These are phyloP conservation scores for Shiraia bambusicola DNA, from an alignment of 2,329 filamentous ascomycete genomes.

Conservation along the genomic window DNA sequence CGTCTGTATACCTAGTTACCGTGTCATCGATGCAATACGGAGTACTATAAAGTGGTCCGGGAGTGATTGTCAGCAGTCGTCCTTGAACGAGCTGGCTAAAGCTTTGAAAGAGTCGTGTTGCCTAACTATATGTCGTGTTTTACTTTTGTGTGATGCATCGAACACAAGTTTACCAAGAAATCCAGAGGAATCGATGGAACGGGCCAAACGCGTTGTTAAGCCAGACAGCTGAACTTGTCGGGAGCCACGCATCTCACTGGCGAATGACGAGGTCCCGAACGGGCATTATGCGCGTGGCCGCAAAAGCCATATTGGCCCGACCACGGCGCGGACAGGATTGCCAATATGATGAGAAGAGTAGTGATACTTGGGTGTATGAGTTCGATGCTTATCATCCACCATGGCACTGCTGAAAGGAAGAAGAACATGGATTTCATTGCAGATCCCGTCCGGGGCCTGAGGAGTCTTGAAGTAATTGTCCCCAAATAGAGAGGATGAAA, in stretches of 20 bases:
- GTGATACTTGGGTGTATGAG: conserved; percentile 1
- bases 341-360: not conserved
- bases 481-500: too few relatives aligned
- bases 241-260: conserved; percentile 40
- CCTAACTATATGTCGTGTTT: too few relatives aligned
- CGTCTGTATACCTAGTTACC: too few relatives aligned
- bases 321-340: not conserved
- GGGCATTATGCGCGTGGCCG: conserved; percentile 47
- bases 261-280: conserved; percentile 36
- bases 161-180: too few relatives aligned
- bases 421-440: not conserved
- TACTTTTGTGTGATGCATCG: too few relatives aligned
- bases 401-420: not conserved
- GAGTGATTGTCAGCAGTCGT: too few relatives aligned
- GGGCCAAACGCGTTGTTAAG: conserved; percentile 53
- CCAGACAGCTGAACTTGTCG: conserved; percentile 49
- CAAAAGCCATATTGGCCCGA: conserved; percentile 41
- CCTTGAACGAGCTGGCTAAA: too few relatives aligned
- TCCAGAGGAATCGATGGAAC: conserved; percentile 41
- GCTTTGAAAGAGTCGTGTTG: too few relatives aligned
- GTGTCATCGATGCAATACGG: too few relatives aligned
- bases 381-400: not conserved
- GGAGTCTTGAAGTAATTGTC: too few relatives aligned
- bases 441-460: too few relatives aligned
- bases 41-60: conserved; percentile 58